Evolutionary conservation across 768 basidiomycete genomes (phyloP), one percentile per base, ranked within the genome.

Genomic region (Mycena venus): DNA sequence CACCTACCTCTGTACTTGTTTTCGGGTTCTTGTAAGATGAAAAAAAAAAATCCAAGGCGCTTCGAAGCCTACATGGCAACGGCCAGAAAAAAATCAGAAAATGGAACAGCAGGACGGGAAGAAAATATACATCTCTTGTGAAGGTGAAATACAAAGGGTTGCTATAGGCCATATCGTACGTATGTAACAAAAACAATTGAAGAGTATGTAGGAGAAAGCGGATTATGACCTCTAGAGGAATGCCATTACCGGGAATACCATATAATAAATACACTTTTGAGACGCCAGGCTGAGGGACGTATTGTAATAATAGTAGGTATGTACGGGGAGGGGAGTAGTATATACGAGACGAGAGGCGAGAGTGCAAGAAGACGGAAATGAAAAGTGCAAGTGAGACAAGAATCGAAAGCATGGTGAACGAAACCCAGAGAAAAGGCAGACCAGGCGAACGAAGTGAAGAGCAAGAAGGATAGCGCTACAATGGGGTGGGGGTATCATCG

Each of bases 241-340:
- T 61, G 38, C 23, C 34, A 42, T 27, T 61, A 42, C 9, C 36
- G 29, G 36, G 14, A 17, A 44, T 62, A 44, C 21, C 12, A 68
- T 68, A 68, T 40, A 49, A 68, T 68, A 68, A 68, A 68, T 68
- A 68, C 67, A 68, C 67, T 68, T 68, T 68, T 68, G 42, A 4
- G 40, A n/a, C 32, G 32, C 12, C 21, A n/a, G 4, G 23, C 31
- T 40, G 34, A n/a, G 23, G 34, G 44, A n/a, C 62, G 62, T 44
- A 64, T 63, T 47, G 40, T 47, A 47, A 1, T 15, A 21, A 27
- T 14, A 14, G 51, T 27, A 14, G 17, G 34, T 21, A 10, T 36
- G 44, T 34, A 42, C n/a, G 44, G 23, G 19, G 3, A 38, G 23
- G n/a, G n/a, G n/a, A 15, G n/a, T 23, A 15, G n/a, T n/a, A n/a